Conservation (phyloP, 148 eudicot genomes). For the Nyssa sinensis region DNA sequence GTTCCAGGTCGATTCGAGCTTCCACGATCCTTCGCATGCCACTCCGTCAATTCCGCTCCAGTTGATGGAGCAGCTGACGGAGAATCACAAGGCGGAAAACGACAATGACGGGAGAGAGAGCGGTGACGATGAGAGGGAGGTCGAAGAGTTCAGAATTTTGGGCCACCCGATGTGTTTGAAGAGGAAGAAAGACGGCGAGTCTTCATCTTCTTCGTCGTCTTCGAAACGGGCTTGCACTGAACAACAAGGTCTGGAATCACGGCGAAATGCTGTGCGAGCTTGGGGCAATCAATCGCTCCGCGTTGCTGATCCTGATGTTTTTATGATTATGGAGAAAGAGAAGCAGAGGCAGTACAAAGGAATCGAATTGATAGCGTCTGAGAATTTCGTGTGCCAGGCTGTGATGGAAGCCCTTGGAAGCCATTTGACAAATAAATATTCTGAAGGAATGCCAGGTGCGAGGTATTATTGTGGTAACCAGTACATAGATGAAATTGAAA, state of each 20-base stretch:
- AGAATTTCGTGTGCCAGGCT: conserved; percentile 86
- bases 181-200: conserved; percentile 69
- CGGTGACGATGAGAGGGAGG: conserved; percentile 42
- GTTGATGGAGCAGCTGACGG: conserved; percentile 53
- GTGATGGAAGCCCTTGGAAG: conserved; percentile 93
- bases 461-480: conserved; percentile 88
- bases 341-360: conserved; percentile 73
- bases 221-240: conserved; percentile 39
- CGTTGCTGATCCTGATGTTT: conserved; percentile 75
- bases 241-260: conserved; percentile 44
- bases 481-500: conserved; percentile 82
- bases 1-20: conserved; percentile 51
- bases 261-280: conserved; percentile 41
- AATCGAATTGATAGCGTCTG: conserved; percentile 87
- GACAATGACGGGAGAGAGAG: conserved; percentile 22
- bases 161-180: conserved; percentile 82
- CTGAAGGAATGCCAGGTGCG: conserved; percentile 90
- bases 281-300: conserved; percentile 75
- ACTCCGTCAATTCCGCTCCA: conserved; percentile 67
- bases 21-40: conserved; percentile 34
- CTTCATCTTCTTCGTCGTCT: conserved; percentile 41
- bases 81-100: conserved; percentile 20
- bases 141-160: conserved; percentile 65
- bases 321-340: conserved; percentile 71
- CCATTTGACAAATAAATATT: conserved; percentile 82